These are phyloP conservation scores for Fusarium palustre DNA, from an alignment of 2,329 filamentous ascomycete genomes.

Conservation along the genomic window DNA sequence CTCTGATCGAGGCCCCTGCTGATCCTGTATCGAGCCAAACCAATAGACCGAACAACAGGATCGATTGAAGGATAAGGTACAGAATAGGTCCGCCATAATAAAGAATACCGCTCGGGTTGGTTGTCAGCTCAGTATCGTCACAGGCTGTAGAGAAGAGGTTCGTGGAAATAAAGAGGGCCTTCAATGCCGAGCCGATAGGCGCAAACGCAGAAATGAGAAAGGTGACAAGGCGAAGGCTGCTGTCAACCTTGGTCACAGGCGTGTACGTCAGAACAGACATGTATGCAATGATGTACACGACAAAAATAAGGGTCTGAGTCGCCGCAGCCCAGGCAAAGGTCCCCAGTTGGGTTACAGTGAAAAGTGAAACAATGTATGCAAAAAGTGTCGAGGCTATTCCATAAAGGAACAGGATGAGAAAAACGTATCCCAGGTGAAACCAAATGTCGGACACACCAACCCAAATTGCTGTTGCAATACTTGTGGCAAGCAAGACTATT, in stretches of 20 bases:
- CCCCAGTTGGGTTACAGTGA: constrained; percentile 81
- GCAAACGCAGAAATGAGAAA: constrained; percentile 80
- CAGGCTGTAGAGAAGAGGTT: constrained; percentile 89
- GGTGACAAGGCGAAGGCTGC: constrained; percentile 74
- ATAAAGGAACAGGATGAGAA: constrained; percentile 83
- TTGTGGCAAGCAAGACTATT: constrained; percentile 74
- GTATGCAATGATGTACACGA: constrained; percentile 78
- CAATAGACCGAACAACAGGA: constrained; percentile 77
- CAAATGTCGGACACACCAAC: constrained; percentile 72
- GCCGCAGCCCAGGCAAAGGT: constrained; percentile 87
- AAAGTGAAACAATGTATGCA: constrained; percentile 84
- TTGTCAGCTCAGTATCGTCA: constrained; percentile 69
- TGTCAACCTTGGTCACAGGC: constrained; percentile 75
- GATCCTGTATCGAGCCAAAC: constrained; percentile 85
- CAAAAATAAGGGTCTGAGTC: constrained; percentile 77
- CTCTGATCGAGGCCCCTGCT: constrained; percentile 64
- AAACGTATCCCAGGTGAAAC: constrained; percentile 85
- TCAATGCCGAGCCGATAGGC: constrained; percentile 80
- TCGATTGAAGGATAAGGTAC: constrained; percentile 80
- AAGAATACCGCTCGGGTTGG: constrained; percentile 76
- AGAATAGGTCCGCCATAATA: constrained; percentile 87
- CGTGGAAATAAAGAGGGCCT: constrained; percentile 79
- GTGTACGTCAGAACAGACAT: constrained; percentile 80
- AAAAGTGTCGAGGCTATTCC: constrained; percentile 81
- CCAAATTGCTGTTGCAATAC: constrained; percentile 76